Percentiles rank a stretch among this genome's conserved stretches.
Conservation (phyloP, 2,329 filamentous ascomycete genomes). For the Talaromyces sp. region DNA sequence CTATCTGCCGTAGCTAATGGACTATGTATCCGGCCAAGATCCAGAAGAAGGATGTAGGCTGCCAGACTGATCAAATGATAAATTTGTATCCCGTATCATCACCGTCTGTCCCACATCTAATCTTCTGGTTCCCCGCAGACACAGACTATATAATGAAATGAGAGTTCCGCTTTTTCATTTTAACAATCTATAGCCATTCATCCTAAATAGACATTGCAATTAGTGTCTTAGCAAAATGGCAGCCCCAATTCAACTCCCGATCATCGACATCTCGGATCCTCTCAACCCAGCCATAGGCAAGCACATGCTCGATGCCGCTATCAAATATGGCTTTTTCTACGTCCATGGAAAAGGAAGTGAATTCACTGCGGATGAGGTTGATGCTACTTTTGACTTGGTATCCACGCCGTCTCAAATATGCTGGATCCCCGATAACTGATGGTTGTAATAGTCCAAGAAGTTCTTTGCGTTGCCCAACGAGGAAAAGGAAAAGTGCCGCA, state of each 20-base stretch:
- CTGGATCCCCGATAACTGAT: background rate
- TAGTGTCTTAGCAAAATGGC: background rate
- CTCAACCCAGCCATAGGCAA: slow-evolving; percentile 60
- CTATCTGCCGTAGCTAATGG: background rate
- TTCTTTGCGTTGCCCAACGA: slow-evolving; percentile 69
- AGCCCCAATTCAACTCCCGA: slow-evolving; percentile 57
- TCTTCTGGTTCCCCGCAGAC: slow-evolving; percentile 8
- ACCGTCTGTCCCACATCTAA: background rate
- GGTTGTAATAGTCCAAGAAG: slow-evolving; percentile 57
- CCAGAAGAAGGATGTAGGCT: background rate
- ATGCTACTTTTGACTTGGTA: slow-evolving; percentile 71
- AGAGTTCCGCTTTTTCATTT: background rate
- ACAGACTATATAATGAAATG: background rate
- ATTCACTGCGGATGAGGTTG: slow-evolving; percentile 63
- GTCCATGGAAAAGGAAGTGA: slow-evolving; percentile 70
- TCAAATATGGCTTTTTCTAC: slow-evolving; percentile 84
- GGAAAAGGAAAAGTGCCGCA: slow-evolving; percentile 71
- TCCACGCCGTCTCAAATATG: background rate
- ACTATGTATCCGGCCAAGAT: background rate
- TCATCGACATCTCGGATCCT: slow-evolving; percentile 72
- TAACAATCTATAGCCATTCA: slow-evolving; percentile 17
- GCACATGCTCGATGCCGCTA: slow-evolving; percentile 71
- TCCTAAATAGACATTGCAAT: slow-evolving; percentile 21
- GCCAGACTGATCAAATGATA: background rate
- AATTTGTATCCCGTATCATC: background rate